Base-by-base conservation (phyloP, 768 basidiomycete species). In the Aureoboletus auriporus region DNA sequence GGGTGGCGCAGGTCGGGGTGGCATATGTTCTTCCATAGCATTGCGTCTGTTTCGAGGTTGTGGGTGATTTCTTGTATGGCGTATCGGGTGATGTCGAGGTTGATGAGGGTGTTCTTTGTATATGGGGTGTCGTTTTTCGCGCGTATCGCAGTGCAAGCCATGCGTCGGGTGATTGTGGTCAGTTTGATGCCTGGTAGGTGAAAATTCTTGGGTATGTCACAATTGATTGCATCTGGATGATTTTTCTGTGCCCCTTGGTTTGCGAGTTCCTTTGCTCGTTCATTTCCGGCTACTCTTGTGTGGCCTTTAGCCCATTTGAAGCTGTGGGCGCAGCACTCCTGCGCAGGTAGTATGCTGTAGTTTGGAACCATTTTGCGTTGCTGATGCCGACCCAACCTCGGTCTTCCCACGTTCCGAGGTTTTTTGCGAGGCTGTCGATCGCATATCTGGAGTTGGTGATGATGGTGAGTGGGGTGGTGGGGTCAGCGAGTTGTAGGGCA, bases 291-390 rank as follows among this genome's bases (percentile, higher is more conserved):
- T 1, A 30, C 34, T 1, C 51, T 52, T 3, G 45, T 23, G 31
- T 65, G 64, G 0, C 63, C 64, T 46, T 66, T 66, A 0, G 60
- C 46, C 63, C 66, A 63, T 42, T 52, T 16, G 16, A 66, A 52
- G 14, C 6, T 0, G 61, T 66, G 4, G 31, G 28, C 8, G 61
- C 59, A 3, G 44, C 27, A 8, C 60, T 17, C 16, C 20, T 0
- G 14, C 57, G 27, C 11, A 64, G 43, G 1, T 40, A 36, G 42
- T 49, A 44, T 0, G 30, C 46, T 5, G 31, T 13, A 0, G 17
- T 12, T 46, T 51, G 29, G 44, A 58, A 43, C 26, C 45, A 46
- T 0, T 47, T 9, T 0, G 10, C 40, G 35, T 71, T 69, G 2
- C 31, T 14, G 0, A 55, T 39, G 0, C 35, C 42, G 0, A 63